These are phyloP conservation scores for Phytophthora litchii DNA, from an alignment of 352 stramenopile genomes.

Conservation along the genomic window DNA sequence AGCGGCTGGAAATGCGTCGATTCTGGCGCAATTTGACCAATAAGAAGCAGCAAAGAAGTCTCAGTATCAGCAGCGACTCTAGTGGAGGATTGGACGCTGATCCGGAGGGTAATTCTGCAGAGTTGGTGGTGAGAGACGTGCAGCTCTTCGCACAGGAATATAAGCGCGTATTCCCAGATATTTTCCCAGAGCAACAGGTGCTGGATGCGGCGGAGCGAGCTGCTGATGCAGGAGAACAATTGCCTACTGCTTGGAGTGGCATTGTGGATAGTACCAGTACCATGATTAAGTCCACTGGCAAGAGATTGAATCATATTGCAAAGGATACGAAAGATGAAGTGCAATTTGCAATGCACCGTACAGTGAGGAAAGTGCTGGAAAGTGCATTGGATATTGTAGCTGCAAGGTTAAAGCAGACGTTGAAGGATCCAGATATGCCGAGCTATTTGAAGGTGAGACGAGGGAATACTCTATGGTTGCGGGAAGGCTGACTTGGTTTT, in stretches of 20 bases:
- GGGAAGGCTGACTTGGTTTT: background rate
- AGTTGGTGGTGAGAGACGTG: constrained; percentile 65
- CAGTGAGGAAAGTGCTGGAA: constrained; percentile 77
- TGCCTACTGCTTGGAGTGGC: constrained; percentile 54
- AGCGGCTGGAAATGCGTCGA: constrained; percentile 73
- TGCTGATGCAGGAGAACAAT: constrained; percentile 37
- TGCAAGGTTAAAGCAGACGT: constrained; percentile 66
- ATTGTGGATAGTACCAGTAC: constrained; percentile 80
- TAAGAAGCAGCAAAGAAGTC: constrained; percentile 35
- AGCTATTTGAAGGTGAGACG: constrained; percentile 65
- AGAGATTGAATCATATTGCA: constrained; percentile 83
- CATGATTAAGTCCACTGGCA: constrained; percentile 82
- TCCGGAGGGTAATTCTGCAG: background rate
- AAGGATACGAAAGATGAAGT: constrained; percentile 87
- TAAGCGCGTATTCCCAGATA: constrained; percentile 78
- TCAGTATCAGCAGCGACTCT: constrained; percentile 3
- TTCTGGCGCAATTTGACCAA: constrained; percentile 84
- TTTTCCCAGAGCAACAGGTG: constrained; percentile 77
- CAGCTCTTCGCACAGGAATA: constrained; percentile 83
- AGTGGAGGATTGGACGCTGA: background rate
- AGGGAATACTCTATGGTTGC: background rate
- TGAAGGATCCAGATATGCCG: constrained; percentile 89
- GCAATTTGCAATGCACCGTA: constrained; percentile 81
- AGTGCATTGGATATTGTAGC: constrained; percentile 80
- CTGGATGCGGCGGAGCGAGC: constrained; percentile 57